Conservation (phyloP, 164 flowering plant species). For the Umbellularia californica region DNA sequence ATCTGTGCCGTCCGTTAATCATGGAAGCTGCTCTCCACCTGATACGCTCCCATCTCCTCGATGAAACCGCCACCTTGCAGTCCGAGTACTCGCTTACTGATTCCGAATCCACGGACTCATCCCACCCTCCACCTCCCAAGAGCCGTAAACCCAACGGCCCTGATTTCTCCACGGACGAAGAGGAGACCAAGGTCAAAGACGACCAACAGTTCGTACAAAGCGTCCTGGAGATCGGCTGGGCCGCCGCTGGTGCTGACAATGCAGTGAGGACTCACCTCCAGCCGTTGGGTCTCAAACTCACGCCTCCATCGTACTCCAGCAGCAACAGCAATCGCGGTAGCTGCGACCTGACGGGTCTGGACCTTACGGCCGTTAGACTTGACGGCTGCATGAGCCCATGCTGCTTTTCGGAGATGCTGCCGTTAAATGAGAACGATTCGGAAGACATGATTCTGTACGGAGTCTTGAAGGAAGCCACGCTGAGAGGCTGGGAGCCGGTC, state of each 20-base stretch:
- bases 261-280: background rate
- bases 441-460: conserved; percentile 25
- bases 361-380: conserved; percentile 4
- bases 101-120: conserved; percentile 10
- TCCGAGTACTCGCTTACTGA: conserved; percentile 3
- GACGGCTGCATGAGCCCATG: conserved; percentile 14
- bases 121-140: background rate
- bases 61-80: background rate
- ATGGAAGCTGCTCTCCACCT: conserved; percentile 18
- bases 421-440: conserved; percentile 25
- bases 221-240: conserved; percentile 5
- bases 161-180: conserved; percentile 9
- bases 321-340: background rate
- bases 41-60: conserved; percentile 14
- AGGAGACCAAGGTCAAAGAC: conserved; percentile 6
- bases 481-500: conserved; percentile 15
- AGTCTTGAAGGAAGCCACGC: conserved; percentile 19
- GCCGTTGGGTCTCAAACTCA: conserved; percentile 1
- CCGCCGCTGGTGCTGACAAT: background rate
- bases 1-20: too few relatives aligned
- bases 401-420: conserved; percentile 21
- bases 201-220: conserved; percentile 13
- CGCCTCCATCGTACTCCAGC: background rate
- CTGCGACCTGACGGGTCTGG: conserved; percentile 7
- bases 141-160: conserved; percentile 9